Evolutionary conservation across 2,329 filamentous ascomycete genomes (phyloP).

Genomic region (Fusarium xylarioides): DNA sequence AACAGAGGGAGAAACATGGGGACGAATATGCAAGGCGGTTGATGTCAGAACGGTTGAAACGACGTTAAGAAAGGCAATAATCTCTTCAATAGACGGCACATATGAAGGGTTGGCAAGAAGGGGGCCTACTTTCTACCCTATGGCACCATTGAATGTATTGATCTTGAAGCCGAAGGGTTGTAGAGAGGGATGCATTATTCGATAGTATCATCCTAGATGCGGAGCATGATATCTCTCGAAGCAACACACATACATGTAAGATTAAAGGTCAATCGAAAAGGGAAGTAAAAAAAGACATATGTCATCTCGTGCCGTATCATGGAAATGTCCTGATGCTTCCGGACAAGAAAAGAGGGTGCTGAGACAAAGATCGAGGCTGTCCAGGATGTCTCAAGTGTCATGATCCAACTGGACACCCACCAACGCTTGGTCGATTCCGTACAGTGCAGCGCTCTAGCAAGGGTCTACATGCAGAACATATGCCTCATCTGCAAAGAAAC

Average conservation of each 20-base stretch:
- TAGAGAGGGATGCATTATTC: constrained; percentile 3
- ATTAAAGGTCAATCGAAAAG: neutral
- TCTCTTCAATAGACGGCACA: neutral
- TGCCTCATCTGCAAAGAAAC: neutral
- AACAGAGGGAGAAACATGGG: constrained; percentile 14
- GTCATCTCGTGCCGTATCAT: neutral
- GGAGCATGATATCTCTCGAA: neutral
- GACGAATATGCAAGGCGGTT: constrained; percentile 10
- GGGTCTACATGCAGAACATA: constrained; percentile 1
- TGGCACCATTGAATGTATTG: neutral
- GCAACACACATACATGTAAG: neutral
- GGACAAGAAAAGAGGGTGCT: constrained; percentile 1
- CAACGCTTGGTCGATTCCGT: neutral
- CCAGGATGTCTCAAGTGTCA: constrained; percentile 4
- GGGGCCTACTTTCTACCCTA: constrained; percentile 2
- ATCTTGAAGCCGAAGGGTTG: constrained; percentile 12
- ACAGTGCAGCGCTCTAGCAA: constrained; percentile 14
- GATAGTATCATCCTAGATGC: neutral
- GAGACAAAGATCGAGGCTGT: constrained; percentile 11
- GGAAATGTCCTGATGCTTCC: neutral
- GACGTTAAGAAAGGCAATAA: constrained; percentile 10
- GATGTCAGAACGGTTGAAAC: neutral
- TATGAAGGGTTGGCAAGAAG: constrained; percentile 4
- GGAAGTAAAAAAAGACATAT: neutral
- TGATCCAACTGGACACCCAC: constrained; percentile 2